Percentiles rank a stretch among this genome's conserved stretches.
These are phyloP conservation scores for Zea mays DNA, from an alignment of 176 grass and related monocot species.

Conservation along the genomic window DNA sequence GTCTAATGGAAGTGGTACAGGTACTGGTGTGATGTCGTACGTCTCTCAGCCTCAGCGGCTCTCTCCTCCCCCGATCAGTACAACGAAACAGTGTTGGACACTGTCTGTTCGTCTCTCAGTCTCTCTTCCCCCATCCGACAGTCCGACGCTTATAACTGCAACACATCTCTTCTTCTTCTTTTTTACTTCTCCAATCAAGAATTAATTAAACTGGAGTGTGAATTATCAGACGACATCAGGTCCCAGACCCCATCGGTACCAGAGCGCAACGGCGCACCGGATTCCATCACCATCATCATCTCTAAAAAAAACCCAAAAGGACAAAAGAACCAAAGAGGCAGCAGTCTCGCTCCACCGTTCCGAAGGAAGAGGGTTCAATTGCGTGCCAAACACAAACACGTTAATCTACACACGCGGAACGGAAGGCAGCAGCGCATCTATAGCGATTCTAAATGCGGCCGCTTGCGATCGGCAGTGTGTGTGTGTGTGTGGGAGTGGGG, in stretches of 20 bases:
- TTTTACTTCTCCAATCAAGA: not conserved
- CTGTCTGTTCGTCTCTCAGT: not conserved
- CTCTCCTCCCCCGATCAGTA: not conserved
- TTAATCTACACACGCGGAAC: not conserved
- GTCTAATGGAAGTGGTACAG: not conserved
- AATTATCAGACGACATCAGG: not conserved
- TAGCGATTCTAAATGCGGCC: not conserved
- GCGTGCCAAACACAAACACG: no score
- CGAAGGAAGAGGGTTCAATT: no score
- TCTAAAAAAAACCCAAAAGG: no score
- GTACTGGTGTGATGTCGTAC: not conserved
- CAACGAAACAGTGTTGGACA: not conserved
- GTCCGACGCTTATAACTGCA: not conserved
- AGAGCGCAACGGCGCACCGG: constrained; percentile 3
- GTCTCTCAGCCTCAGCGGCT: not conserved
- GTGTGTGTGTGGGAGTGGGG: no score
- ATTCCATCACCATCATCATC: constrained; percentile 29
- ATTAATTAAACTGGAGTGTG: not conserved
- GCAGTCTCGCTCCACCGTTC: no score
- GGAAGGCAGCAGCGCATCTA: not conserved
- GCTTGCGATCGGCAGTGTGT: no score
- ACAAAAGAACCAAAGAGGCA: no score
- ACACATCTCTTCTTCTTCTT: not conserved
- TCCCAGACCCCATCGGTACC: not conserved
- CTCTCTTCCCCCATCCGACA: not conserved